Evolutionary conservation across 345 rosid species (phyloP).

Genomic region (Euphorbia lathyris): DNA sequence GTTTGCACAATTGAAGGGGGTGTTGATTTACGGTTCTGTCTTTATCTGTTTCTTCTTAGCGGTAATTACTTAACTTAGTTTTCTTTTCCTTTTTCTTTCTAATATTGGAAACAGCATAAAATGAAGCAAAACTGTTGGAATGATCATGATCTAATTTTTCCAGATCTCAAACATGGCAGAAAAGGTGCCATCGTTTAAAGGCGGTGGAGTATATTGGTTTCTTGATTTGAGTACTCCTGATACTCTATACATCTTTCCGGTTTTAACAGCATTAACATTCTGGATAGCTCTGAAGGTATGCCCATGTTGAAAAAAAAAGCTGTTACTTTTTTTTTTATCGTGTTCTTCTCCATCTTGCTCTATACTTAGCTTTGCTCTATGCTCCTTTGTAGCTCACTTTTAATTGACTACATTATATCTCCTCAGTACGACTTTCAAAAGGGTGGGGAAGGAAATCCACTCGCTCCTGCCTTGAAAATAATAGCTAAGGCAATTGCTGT

Average conservation of each 20-base stretch:
- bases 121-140: neutral
- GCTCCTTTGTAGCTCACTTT: neutral
- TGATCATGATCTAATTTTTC: conserved; percentile 1
- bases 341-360: too few relatives aligned
- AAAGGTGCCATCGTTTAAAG: conserved; percentile 80
- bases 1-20: conserved; percentile 73
- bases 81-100: neutral
- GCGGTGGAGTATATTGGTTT: conserved; percentile 84
- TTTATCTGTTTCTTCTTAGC: conserved; percentile 79
- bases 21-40: conserved; percentile 70
- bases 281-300: conserved; percentile 82
- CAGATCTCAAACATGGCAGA: conserved; percentile 84
- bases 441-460: conserved; percentile 84
- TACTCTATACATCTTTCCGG: conserved; percentile 61
- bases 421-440: conserved; percentile 71
- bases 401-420: neutral
- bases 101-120: neutral
- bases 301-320: neutral
- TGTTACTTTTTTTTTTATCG: neutral
- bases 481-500: conserved; percentile 55
- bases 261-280: conserved; percentile 60
- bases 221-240: conserved; percentile 70
- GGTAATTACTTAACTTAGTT: conserved; percentile 34
- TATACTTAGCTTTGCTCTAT: neutral
- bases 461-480: conserved; percentile 49